Evolutionary conservation across 768 basidiomycete genomes (phyloP).

Genomic region (Leccinum boreale): DNA sequence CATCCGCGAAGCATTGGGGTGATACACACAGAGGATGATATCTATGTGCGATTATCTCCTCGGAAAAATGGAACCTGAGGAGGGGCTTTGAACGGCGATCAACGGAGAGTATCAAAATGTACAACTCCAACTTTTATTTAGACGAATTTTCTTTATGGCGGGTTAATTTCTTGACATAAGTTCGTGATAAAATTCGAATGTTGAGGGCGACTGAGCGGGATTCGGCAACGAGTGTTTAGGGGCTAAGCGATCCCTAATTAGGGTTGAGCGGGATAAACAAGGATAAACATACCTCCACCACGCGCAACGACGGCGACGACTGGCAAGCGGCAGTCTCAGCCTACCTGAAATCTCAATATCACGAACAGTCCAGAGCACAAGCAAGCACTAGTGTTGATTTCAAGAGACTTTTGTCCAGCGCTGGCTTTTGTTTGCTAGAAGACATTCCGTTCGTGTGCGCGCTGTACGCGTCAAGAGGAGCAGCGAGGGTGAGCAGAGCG

Average conservation of each 20-base stretch:
- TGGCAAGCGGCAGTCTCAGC: neutral
- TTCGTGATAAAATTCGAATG: no score
- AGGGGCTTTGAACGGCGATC: neutral
- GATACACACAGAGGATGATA: conserved; percentile 19
- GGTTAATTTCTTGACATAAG: no score
- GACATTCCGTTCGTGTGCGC: neutral
- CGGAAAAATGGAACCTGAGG: neutral
- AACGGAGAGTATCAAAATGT: neutral
- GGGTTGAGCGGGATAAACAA: conserved; percentile 5
- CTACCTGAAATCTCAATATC: neutral
- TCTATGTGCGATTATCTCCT: conserved; percentile 6
- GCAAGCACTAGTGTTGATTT: neutral
- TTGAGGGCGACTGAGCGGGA: neutral
- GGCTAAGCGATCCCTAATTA: neutral
- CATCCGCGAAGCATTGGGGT: conserved; percentile 14
- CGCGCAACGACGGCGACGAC: conserved; percentile 12
- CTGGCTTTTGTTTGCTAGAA: neutral
- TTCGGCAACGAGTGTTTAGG: neutral
- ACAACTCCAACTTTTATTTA: neutral
- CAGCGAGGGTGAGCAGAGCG: neutral
- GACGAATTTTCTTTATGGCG: neutral
- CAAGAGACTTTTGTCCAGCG: neutral
- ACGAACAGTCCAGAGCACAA: neutral
- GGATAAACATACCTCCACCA: conserved; percentile 8
- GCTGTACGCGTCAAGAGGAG: neutral